These are phyloP conservation scores for Arthroderma sp. DNA, from an alignment of 2,329 filamentous ascomycete genomes.

Conservation along the genomic window DNA sequence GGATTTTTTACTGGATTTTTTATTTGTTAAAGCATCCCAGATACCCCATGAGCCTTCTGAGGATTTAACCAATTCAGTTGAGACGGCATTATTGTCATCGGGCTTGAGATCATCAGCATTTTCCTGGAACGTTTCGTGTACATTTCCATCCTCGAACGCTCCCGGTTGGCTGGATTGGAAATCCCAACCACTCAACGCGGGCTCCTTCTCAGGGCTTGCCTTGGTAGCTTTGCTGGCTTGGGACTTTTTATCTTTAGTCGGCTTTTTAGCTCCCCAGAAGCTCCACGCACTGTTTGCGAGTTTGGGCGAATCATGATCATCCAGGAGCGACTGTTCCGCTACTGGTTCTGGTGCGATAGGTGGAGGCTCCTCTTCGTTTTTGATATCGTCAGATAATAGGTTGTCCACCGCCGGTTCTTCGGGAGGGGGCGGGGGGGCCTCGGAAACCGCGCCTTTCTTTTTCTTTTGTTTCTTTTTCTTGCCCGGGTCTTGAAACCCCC, in stretches of 20 bases:
- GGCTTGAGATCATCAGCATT: neutral
- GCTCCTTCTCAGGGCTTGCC: conserved; percentile 1
- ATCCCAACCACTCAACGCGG: conserved; percentile 16
- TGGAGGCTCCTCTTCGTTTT: conserved; percentile 24
- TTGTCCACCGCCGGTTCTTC: neutral
- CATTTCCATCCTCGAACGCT: neutral
- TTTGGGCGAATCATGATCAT: neutral
- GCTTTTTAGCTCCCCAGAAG: conserved; percentile 7
- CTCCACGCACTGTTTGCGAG: conserved; percentile 2
- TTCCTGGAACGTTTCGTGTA: neutral
- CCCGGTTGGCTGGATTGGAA: neutral
- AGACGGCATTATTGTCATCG: conserved; percentile 6
- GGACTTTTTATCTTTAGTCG: conserved; percentile 4
- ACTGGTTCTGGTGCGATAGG: conserved; percentile 23
- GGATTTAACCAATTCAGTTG: conserved; percentile 9
- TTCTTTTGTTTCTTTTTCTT: conserved; percentile 6
- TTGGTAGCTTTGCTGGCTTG: conserved; percentile 1
- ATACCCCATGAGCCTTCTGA: conserved; percentile 17
- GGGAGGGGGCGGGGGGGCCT: conserved; percentile 2
- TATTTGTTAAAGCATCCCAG: conserved; percentile 29
- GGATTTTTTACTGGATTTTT: conserved; percentile 37
- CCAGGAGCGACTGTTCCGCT: conserved; percentile 12
- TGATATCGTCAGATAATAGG: conserved; percentile 25
- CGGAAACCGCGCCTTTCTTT: neutral
- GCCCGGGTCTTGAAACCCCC: neutral